Percentiles rank a stretch among this genome's conserved stretches.
These are phyloP conservation scores for Sporothrix curviconia DNA, from an alignment of 2,329 filamentous ascomycete genomes.

Conservation along the genomic window DNA sequence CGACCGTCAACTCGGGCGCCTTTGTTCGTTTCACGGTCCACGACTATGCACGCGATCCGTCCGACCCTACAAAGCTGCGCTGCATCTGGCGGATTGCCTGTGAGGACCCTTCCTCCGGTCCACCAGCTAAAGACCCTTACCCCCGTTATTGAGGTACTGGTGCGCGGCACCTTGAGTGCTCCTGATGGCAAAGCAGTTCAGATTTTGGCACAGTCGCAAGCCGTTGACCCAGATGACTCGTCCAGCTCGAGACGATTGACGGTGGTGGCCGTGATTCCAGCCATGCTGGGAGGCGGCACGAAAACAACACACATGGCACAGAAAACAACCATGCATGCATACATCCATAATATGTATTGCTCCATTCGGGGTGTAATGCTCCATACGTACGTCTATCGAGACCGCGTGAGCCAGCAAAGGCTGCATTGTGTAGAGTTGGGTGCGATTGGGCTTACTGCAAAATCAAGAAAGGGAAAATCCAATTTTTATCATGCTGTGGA, in stretches of 20 bases:
- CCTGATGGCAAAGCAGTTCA: constrained; percentile 32
- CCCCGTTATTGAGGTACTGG: constrained; percentile 22
- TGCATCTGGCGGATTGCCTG: constrained; percentile 56
- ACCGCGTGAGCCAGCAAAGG: too few relatives aligned
- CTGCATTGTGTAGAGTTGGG: too few relatives aligned
- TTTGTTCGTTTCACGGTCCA: constrained; percentile 67
- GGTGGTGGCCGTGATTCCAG: constrained; percentile 6
- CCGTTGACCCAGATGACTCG: constrained; percentile 1
- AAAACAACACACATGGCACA: background rate
- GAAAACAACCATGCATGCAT: too few relatives aligned
- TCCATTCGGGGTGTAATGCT: too few relatives aligned
- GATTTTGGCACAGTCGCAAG: background rate
- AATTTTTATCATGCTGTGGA: too few relatives aligned
- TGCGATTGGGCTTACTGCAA: too few relatives aligned
- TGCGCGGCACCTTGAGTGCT: constrained; percentile 42
- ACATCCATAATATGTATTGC: too few relatives aligned
- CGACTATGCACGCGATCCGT: constrained; percentile 53
- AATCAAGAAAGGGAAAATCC: too few relatives aligned
- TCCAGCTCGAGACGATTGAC: background rate
- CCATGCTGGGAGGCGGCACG: background rate
- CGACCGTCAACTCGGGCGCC: constrained; percentile 58
- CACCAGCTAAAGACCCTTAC: constrained; percentile 23
- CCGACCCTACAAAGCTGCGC: constrained; percentile 63
- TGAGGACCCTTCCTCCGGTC: background rate
- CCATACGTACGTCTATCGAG: too few relatives aligned